These are phyloP conservation scores for Geotrichum cucujoidarum DNA, from an alignment of 1,139 yeast genomes.

Conservation along the genomic window DNA sequence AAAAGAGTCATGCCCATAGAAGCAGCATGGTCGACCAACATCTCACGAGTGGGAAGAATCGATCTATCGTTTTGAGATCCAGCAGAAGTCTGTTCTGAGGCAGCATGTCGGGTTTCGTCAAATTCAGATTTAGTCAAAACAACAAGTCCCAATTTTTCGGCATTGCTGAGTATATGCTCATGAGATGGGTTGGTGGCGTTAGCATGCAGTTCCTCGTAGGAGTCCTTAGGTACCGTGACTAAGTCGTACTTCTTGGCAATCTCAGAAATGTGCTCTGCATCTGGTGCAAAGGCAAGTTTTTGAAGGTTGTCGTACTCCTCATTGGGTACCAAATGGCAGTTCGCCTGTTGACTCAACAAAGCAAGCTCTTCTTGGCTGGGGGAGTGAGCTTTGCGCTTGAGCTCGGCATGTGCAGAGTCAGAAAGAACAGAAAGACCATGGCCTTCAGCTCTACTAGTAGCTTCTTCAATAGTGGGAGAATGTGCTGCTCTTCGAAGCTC, in stretches of 20 bases:
- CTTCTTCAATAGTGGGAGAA: conserved; percentile 29
- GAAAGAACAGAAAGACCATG: conserved; percentile 35
- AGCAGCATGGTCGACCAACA: conserved; percentile 4
- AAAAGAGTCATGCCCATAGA: conserved; percentile 40
- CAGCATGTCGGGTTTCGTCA: conserved; percentile 22
- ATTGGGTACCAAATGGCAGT: conserved; percentile 5
- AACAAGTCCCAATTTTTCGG: conserved; percentile 30
- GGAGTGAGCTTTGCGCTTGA: conserved; percentile 12
- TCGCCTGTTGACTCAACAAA: neutral
- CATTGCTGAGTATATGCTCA: conserved; percentile 23
- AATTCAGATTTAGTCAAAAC: conserved; percentile 29
- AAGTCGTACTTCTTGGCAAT: conserved; percentile 35
- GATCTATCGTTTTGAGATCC: conserved; percentile 26
- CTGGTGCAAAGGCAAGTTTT: conserved; percentile 20
- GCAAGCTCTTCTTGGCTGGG: conserved; percentile 21
- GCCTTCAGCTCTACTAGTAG: conserved; percentile 21
- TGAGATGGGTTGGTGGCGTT: conserved; percentile 15
- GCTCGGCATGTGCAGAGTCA: conserved; percentile 19
- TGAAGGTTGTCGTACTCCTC: conserved; percentile 8
- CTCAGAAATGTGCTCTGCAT: conserved; percentile 21
- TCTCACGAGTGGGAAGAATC: conserved; percentile 8
- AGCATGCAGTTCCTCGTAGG: conserved; percentile 19
- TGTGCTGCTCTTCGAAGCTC: conserved; percentile 21
- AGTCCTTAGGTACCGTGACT: conserved; percentile 26
- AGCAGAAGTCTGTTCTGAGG: conserved; percentile 28